Evolutionary conservation across 2,329 filamentous ascomycete species (phyloP), one percentile per base, ranked within the genome.

Genomic region (Hypocreales sp.): DNA sequence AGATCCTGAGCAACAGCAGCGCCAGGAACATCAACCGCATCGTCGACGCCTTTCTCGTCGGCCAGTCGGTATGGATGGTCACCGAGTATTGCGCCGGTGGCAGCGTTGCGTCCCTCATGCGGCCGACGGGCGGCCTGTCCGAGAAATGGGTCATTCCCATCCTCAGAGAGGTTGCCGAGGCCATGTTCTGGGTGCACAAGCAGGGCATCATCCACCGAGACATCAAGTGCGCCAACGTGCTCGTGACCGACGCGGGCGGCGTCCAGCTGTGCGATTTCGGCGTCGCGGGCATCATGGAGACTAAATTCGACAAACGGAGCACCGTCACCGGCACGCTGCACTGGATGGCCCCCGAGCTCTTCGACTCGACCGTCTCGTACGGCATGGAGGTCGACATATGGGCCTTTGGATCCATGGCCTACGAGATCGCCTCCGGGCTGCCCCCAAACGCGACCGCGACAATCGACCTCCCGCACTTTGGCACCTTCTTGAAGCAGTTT

Each of bases 201-300:
- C 66, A 72, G 37, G 73, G 72, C 26, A 76, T 79, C 39, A 77
- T 79, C 35, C 74, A 79, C 42, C 62, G 74, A 38, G 74, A 79
- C 46, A 70, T 79, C 50, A 79, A 79, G 47, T 77, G 73, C 48
- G 79, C 79, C 37, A 90, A 90, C 42, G 75, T 90, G 18, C 62
- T 87, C 30, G 71, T 90, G 34, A 79, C 75, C 5, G 80, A 87
- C 49, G 65, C 72, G 19, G 81, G 81, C 15, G 60, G 69, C 17
- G 77, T 90, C 7, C 81, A 90, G 47, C 65, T 90, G 19, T 84
- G 80, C 45, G 81, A 90, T 45, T 90, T 90, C 48, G 81, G 82
- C 36, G 79, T 90, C 25, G 79, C 81, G 16, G 79, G 78, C 24
- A 70, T 82, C 25, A 68, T 86, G 31, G 79, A 86, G 46, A 76